Evolutionary conservation across 805 yeast species (phyloP).

Genomic region (Yarrowia divulgata): DNA sequence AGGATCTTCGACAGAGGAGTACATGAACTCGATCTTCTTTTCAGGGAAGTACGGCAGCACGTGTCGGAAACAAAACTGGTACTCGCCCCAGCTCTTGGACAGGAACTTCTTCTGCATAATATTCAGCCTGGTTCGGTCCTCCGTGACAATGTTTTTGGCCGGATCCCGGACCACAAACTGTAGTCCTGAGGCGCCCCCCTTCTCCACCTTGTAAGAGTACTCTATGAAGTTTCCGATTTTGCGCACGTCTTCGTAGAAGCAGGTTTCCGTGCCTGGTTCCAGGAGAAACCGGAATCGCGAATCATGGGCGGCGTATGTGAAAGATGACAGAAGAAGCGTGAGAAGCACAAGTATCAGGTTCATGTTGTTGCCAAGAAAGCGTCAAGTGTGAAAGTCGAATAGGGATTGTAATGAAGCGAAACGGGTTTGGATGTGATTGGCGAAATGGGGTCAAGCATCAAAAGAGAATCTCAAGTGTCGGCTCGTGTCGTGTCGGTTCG

Average conservation of each 20-base stretch:
- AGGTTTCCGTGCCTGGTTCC: constrained; percentile 28
- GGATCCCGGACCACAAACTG: constrained; percentile 14
- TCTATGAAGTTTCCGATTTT: constrained; percentile 37
- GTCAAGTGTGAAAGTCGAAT: not conserved
- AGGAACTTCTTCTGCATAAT: not conserved
- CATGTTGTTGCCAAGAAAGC: not conserved
- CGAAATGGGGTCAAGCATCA: not conserved
- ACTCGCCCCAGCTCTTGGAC: constrained; percentile 21
- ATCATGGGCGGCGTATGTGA: not conserved
- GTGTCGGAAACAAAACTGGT: constrained; percentile 31
- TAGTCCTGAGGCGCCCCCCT: constrained; percentile 25
- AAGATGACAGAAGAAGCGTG: not conserved
- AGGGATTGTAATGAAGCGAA: not conserved
- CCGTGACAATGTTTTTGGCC: constrained; percentile 5
- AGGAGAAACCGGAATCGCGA: constrained; percentile 16
- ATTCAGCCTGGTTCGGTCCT: constrained; percentile 4
- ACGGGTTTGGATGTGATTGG: not conserved
- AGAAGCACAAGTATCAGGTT: not conserved
- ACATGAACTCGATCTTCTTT: constrained; percentile 28
- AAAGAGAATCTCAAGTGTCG: not conserved
- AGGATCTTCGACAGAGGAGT: not conserved
- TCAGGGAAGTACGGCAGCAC: constrained; percentile 10
- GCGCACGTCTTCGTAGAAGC: constrained; percentile 23
- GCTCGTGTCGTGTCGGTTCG: not conserved
- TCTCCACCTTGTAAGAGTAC: constrained; percentile 25